Evolutionary conservation across 306 rosid genomes (phyloP), one percentile per base, ranked within the genome.

Genomic region (Pyrus bretschneideri): DNA sequence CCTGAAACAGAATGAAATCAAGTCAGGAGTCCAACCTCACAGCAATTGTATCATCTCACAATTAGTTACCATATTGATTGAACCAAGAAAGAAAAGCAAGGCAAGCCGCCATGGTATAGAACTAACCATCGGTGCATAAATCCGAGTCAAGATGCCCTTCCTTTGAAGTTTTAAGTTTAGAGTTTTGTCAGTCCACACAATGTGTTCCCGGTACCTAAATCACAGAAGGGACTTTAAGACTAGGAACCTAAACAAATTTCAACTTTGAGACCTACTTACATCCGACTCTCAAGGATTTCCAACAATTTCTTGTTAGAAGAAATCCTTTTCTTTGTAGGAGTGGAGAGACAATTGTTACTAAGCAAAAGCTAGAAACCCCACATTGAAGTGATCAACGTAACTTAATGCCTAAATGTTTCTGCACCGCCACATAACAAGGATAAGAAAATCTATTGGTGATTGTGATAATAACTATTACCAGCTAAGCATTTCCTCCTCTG

Each of bases 401-500:
- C 13, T 31, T 70, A 71, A 31, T 30, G 46, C 74, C 30, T 18
- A 52, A 33, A 35, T 30, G 75, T 71, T 30, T 13, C 62, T 10
- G 1, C 31, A 27, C 11, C 10, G 62, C 11, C 44, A 30, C 45
- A 25, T 18, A 29, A 30, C 58, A 52, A 33, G 46, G 23, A 65
- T 2, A 65, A 35, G 21, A 19, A 27, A 29, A 19, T 27, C 11
- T 70, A 4, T n/a, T 51, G 75, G 61, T 19, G 27, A 21, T 70
- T 54, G 27, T 17, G 25, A 14, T 13, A 13, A 31, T 17, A 44
- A 65, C 57, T 72, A 86, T 85, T 83, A 94, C 98, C 98, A 91
- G 72, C 81, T 93, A 83, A 85, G 96, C 98, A 93, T 93, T 84
- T 93, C 98, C 35, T 93, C 97, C 81, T 93, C 93, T 17, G 98